Percentiles rank a stretch among this genome's conserved stretches.
Evolutionary conservation across 495 filamentous ascomycete genomes (phyloP).

Genomic region (Choiromyces venosus): DNA sequence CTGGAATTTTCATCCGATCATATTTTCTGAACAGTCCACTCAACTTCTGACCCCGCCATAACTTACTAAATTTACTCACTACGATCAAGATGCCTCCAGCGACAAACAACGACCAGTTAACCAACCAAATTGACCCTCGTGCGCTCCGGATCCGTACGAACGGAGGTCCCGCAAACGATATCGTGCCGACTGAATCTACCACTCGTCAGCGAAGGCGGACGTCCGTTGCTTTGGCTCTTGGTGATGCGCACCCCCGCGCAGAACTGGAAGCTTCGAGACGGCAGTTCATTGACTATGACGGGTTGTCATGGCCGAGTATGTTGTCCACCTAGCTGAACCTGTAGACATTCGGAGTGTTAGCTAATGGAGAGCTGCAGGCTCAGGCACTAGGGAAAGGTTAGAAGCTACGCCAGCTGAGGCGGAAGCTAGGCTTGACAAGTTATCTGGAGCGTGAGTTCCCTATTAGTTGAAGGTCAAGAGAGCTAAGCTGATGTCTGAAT

Average conservation of each 20-base stretch:
- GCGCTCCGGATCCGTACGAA: neutral
- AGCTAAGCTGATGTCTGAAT: neutral
- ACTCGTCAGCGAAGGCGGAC: neutral
- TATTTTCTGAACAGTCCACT: neutral
- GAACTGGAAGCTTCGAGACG: conserved; percentile 29
- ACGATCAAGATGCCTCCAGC: neutral
- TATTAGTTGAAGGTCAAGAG: neutral
- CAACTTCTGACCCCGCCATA: neutral
- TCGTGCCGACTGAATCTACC: neutral
- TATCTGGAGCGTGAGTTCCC: conserved; percentile 59
- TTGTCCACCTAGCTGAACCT: conserved; percentile 4
- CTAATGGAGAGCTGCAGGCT: conserved; percentile 48
- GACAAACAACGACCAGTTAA: neutral
- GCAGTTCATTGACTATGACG: conserved; percentile 69
- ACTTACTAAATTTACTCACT: neutral
- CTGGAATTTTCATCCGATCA: neutral
- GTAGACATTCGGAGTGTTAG: neutral
- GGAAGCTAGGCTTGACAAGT: conserved; percentile 62
- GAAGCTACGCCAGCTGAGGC: conserved; percentile 74
- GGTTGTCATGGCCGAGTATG: conserved; percentile 64
- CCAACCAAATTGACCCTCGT: neutral
- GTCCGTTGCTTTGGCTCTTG: neutral
- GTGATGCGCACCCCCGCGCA: neutral
- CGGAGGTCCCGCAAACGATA: neutral
- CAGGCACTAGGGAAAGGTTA: conserved; percentile 71